Conservation (phyloP, 305 asterid genomes). For the Fraxinus velutina region DNA sequence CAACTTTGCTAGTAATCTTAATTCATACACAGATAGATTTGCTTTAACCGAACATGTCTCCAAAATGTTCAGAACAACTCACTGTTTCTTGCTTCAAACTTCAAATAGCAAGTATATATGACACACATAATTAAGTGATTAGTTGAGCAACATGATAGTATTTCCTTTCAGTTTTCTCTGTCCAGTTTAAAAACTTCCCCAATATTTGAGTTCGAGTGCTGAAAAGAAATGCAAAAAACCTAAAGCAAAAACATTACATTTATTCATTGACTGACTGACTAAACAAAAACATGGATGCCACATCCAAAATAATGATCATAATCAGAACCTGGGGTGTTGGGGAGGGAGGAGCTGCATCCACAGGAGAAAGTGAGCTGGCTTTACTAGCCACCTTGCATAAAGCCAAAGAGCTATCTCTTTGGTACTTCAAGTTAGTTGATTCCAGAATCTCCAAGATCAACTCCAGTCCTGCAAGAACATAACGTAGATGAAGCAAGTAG, state of each 20-base stretch:
- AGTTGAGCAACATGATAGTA: neutral
- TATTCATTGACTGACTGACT: neutral
- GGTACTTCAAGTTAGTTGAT: slow-evolving; percentile 59
- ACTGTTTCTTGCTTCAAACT: neutral
- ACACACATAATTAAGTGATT: neutral
- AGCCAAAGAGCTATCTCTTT: slow-evolving; percentile 77
- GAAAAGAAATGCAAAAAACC: neutral
- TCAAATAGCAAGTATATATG: neutral
- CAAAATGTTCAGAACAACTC: neutral
- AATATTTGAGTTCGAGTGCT: neutral
- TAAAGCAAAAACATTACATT: neutral
- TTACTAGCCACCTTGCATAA: slow-evolving; percentile 73
- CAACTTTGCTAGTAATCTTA: neutral
- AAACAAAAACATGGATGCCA: slow-evolving; percentile 12
- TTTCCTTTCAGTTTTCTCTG: neutral
- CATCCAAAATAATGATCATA: neutral
- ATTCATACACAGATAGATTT: neutral
- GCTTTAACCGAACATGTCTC: neutral
- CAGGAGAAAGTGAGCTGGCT: slow-evolving; percentile 78
- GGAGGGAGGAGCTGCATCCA: slow-evolving; percentile 98
- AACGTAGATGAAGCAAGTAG: slow-evolving; percentile 18
- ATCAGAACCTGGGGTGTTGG: slow-evolving; percentile 77
- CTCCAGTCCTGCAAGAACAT: slow-evolving; percentile 54
- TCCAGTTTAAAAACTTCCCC: neutral
- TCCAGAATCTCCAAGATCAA: slow-evolving; percentile 87